Evolutionary conservation across 495 filamentous ascomycete genomes (phyloP).

Genomic region (Geopyxis carbonaria): DNA sequence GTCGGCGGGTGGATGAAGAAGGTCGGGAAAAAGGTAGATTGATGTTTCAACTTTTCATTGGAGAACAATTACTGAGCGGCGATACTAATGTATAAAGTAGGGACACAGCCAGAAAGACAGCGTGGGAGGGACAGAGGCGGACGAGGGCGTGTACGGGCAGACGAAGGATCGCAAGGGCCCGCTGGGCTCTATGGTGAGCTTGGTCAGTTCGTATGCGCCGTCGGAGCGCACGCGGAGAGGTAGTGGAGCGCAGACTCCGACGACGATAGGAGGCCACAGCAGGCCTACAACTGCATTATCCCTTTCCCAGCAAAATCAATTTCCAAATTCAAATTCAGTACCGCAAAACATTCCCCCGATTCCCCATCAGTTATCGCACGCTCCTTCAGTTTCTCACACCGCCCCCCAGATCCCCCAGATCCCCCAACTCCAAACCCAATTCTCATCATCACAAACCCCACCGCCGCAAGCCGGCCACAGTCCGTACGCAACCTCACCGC

Average conservation of each 20-base stretch:
- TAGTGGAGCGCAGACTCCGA: too few relatives aligned
- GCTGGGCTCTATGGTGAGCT: background rate
- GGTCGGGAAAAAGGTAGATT: conserved; percentile 7
- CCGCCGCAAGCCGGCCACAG: too few relatives aligned
- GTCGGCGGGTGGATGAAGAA: conserved; percentile 6
- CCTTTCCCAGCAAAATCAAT: too few relatives aligned
- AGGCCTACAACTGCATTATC: too few relatives aligned
- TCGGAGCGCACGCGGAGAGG: background rate
- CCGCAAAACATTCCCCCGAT: too few relatives aligned
- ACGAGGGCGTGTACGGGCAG: background rate
- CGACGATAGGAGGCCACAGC: too few relatives aligned
- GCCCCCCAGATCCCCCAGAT: conserved; percentile 3
- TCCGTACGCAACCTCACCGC: too few relatives aligned
- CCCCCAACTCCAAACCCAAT: conserved; percentile 3
- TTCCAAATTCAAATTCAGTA: too few relatives aligned
- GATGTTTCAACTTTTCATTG: background rate
- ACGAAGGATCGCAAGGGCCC: too few relatives aligned
- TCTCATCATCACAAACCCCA: background rate
- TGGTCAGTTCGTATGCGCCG: background rate
- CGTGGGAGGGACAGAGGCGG: background rate
- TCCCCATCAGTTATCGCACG: too few relatives aligned
- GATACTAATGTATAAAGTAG: conserved; percentile 4
- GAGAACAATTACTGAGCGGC: background rate
- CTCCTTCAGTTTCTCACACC: too few relatives aligned
- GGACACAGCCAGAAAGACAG: conserved; percentile 2